Percentiles rank a stretch among this genome's conserved stretches.
Conservation (phyloP, 805 yeast genomes). For the Kazachstania bromeliacearum region DNA sequence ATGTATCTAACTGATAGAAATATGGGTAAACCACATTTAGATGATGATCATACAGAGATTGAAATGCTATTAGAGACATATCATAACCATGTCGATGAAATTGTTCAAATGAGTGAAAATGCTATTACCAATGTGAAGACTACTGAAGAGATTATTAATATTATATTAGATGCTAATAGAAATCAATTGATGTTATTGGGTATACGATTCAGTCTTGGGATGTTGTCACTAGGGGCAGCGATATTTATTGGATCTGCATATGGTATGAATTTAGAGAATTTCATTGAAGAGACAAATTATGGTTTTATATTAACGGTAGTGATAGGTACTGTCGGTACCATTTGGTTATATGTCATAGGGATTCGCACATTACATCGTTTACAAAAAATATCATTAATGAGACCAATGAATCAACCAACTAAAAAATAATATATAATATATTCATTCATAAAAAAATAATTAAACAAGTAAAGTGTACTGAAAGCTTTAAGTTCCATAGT, state of each 20-base stretch:
- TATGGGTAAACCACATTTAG: slow-evolving; percentile 37
- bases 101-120: slow-evolving; percentile 80
- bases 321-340: slow-evolving; percentile 34
- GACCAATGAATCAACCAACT: slow-evolving; percentile 19
- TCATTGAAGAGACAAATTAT: slow-evolving; percentile 68
- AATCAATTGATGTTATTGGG: slow-evolving; percentile 87
- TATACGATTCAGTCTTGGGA: slow-evolving; percentile 70
- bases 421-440: slow-evolving; percentile 1
- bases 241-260: slow-evolving; percentile 77
- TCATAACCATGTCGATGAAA: slow-evolving; percentile 84
- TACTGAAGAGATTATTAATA: slow-evolving; percentile 91
- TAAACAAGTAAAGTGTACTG: neutral
- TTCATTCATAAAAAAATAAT: neutral
- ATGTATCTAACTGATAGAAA: slow-evolving; percentile 64
- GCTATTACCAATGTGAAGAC: slow-evolving; percentile 75
- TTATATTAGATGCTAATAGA: slow-evolving; percentile 86
- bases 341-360: slow-evolving; percentile 43
- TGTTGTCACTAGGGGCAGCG: slow-evolving; percentile 73
- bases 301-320: slow-evolving; percentile 52
- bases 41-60: slow-evolving; percentile 72
- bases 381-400: slow-evolving; percentile 65
- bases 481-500: too few relatives aligned
- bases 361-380: slow-evolving; percentile 51
- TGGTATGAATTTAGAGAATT: slow-evolving; percentile 94
- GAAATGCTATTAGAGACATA: slow-evolving; percentile 87